A percentile compares a stretch with the other conserved stretches of the same genome.
Evolutionary conservation across 164 flowering plant genomes (phyloP).

Genomic region (Nelumbo lutea): DNA sequence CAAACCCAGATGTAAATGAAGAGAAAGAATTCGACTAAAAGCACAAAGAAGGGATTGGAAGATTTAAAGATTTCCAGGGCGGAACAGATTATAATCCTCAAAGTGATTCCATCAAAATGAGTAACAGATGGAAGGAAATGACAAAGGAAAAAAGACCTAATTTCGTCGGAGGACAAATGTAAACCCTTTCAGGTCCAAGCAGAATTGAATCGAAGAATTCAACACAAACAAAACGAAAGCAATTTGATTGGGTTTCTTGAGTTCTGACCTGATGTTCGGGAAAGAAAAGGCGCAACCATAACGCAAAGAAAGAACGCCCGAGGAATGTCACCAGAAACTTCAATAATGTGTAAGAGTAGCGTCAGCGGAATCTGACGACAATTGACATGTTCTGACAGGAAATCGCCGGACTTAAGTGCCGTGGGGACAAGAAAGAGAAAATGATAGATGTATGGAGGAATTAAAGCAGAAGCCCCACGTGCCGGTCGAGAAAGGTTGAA

Average conservation of each 20-base stretch:
- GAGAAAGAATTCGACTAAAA: neutral
- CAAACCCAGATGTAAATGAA: neutral
- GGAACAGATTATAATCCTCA: neutral
- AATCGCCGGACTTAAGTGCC: neutral
- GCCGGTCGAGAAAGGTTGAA: neutral
- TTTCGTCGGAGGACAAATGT: conserved; percentile 1
- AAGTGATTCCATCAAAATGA: neutral
- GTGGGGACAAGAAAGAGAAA: neutral
- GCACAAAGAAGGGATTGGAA: neutral
- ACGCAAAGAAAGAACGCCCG: neutral
- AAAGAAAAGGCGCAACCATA: neutral
- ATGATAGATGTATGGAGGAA: neutral
- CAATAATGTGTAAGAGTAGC: neutral
- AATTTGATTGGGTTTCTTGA: neutral
- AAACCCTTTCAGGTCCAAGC: conserved; percentile 1
- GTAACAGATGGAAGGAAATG: no score
- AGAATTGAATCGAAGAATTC: conserved; percentile 8
- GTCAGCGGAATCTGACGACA: neutral
- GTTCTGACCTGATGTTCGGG: conserved; percentile 11
- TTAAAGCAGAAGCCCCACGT: neutral
- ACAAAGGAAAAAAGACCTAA: neutral
- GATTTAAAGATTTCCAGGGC: neutral
- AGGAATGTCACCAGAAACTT: no score
- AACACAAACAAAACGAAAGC: neutral
- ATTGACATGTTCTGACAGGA: conserved; percentile 6